phyloP scores from a whole-genome alignment of 352 stramenopile genomes.

The Phytophthora tentaculata region DNA sequence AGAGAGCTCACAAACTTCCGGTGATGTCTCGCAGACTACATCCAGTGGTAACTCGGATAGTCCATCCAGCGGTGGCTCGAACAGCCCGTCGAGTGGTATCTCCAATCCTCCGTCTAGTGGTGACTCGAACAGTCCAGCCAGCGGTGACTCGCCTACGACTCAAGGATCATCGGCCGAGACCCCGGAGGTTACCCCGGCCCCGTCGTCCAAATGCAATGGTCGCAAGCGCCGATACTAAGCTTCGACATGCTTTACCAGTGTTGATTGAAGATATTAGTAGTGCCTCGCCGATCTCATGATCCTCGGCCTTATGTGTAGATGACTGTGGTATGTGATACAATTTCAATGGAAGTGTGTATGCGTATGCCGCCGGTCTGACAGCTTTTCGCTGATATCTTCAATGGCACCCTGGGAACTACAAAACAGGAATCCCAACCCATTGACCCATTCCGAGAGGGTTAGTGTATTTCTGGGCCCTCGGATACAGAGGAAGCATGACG shows the following conservation, averaged over 20 bases:
- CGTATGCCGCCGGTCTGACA: slow-evolving; percentile 8
- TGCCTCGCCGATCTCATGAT: not conserved
- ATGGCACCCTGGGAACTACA: too few species aligned
- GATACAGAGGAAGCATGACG: slow-evolving; percentile 11
- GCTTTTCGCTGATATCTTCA: not conserved
- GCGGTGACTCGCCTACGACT: slow-evolving; percentile 14
- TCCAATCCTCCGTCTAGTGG: slow-evolving; percentile 18
- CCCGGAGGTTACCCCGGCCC: slow-evolving; percentile 29
- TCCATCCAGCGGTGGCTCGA: slow-evolving; percentile 19
- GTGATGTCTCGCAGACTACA: slow-evolving; percentile 21
- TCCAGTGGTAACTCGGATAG: slow-evolving; percentile 18
- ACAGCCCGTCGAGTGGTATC: slow-evolving; percentile 11
- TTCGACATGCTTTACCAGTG: slow-evolving; percentile 14
- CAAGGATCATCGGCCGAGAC: slow-evolving; percentile 20
- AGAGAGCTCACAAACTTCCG: slow-evolving; percentile 13
- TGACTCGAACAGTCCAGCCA: slow-evolving; percentile 12
- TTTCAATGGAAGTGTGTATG: slow-evolving; percentile 37
- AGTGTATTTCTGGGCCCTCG: too few species aligned
- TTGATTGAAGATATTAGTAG: slow-evolving; percentile 25
- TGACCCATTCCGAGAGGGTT: too few species aligned
- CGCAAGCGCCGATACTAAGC: slow-evolving; percentile 32
- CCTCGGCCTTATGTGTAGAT: slow-evolving; percentile 16
- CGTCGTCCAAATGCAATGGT: slow-evolving; percentile 36
- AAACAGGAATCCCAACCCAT: too few species aligned
- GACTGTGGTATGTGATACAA: slow-evolving; percentile 23